These are phyloP conservation scores for Pseudopithomyces maydicus DNA, from an alignment of 2,329 filamentous ascomycete genomes.

Conservation along the genomic window DNA sequence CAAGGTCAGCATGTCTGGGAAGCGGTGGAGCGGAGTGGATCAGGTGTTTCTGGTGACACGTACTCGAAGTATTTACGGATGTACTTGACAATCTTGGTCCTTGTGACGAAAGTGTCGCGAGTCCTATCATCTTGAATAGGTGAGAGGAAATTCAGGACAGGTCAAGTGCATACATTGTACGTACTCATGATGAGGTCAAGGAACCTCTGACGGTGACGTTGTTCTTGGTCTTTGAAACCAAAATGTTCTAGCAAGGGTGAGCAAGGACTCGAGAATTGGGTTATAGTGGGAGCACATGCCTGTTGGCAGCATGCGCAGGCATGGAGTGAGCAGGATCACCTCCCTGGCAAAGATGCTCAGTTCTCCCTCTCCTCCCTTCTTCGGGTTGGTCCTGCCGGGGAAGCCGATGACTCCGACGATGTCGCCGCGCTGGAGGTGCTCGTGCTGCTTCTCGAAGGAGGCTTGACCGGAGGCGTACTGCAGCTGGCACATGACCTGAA, in stretches of 20 bases:
- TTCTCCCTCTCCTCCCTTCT: conserved; percentile 88
- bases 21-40: too few species aligned
- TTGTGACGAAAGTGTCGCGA: conserved; percentile 80
- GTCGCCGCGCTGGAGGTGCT: conserved; percentile 86
- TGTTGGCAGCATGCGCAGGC: conserved; percentile 82
- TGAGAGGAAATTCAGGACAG: too few species aligned
- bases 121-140: conserved; percentile 66
- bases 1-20: too few species aligned
- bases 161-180: too few species aligned
- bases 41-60: too few species aligned
- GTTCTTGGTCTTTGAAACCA: conserved; percentile 94
- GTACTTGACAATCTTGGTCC: conserved; percentile 86
- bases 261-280: too few species aligned
- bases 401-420: conserved; percentile 87
- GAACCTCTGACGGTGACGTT: conserved; percentile 90
- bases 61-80: conserved; percentile 50
- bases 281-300: too few species aligned
- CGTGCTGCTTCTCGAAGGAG: conserved; percentile 85
- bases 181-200: conserved; percentile 92
- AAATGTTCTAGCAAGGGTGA: conserved; percentile 51
- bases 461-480: conserved; percentile 73
- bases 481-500: conserved; percentile 92
- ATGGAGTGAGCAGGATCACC: conserved; percentile 84
- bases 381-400: conserved; percentile 84
- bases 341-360: conserved; percentile 91